Percentiles rank a stretch among this genome's conserved stretches.
Evolutionary conservation across 2,329 filamentous ascomycete species (phyloP).

Genomic region (Fusarium nodosum): DNA sequence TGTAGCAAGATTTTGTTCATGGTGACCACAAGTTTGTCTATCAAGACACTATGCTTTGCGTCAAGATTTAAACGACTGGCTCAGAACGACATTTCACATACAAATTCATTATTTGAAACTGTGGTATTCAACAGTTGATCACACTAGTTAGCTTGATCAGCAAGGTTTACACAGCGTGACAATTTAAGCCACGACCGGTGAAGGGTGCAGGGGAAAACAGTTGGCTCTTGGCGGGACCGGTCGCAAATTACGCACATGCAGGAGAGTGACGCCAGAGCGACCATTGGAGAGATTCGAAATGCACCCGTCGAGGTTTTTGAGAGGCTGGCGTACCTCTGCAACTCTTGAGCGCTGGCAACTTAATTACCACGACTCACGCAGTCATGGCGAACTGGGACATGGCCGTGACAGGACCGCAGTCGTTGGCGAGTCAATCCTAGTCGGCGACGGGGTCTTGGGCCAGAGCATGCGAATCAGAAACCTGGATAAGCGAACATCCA

Average conservation of each 20-base stretch:
- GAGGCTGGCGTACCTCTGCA: conserved; percentile 16
- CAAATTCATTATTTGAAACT: conserved; percentile 8
- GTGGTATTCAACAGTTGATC: conserved; percentile 19
- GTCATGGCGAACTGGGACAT: conserved; percentile 20
- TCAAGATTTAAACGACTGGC: not conserved
- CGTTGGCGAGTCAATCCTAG: conserved; percentile 31
- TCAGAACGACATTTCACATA: not conserved
- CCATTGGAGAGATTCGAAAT: conserved; percentile 33
- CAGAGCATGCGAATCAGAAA: conserved; percentile 46
- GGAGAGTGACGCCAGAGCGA: conserved; percentile 32
- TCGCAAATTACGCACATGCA: conserved; percentile 46
- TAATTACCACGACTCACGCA: conserved; percentile 10
- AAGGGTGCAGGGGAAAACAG: conserved; percentile 27
- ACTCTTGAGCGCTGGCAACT: conserved; percentile 15
- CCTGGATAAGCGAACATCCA: conserved; percentile 49
- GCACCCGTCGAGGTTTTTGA: conserved; percentile 23
- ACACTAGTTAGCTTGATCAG: conserved; percentile 6
- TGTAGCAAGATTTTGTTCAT: conserved; percentile 21
- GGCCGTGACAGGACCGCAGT: conserved; percentile 15
- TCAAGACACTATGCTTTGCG: conserved; percentile 2
- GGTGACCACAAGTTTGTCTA: not conserved
- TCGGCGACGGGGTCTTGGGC: conserved; percentile 19
- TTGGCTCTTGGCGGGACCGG: conserved; percentile 35
- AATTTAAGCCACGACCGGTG: conserved; percentile 36
- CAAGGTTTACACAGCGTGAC: conserved; percentile 27